Evolutionary conservation across 306 rosid genomes (phyloP).

Genomic region (Quercus engelmannii): DNA sequence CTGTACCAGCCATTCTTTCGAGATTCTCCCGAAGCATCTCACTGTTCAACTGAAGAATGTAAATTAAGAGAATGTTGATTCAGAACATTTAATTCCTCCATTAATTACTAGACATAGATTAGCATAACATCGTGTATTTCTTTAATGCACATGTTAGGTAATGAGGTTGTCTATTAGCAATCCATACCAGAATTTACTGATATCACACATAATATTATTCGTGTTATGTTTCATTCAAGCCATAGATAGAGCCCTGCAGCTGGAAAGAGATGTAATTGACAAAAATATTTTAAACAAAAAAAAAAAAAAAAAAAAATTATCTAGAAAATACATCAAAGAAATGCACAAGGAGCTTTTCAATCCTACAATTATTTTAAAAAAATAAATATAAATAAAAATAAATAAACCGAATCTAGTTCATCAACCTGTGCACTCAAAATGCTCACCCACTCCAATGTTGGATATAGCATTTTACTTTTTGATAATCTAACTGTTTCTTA

Average conservation of each 20-base stretch:
- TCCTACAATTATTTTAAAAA: background rate
- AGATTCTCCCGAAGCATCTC: constrained; percentile 67
- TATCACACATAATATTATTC: background rate
- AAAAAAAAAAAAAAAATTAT: background rate
- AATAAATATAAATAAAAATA: background rate
- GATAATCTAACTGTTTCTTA: background rate
- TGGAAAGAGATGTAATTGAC: background rate
- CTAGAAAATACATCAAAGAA: background rate
- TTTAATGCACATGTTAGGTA: too few relatives aligned
- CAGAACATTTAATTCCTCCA: background rate
- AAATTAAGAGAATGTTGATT: background rate
- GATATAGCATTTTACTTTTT: background rate
- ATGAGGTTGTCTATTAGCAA: too few relatives aligned
- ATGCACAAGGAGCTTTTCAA: background rate
- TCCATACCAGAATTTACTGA: background rate
- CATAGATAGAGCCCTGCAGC: background rate
- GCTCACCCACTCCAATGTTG: background rate
- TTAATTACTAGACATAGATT: background rate
- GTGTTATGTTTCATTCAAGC: background rate
- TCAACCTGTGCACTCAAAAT: background rate
- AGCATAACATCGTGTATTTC: background rate
- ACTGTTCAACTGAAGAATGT: constrained; percentile 46
- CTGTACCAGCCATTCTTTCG: constrained; percentile 79
- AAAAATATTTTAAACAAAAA: background rate
- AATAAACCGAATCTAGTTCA: background rate